Conservation (phyloP, 176 grass and related monocot species). For the Raddia distichophylla region DNA sequence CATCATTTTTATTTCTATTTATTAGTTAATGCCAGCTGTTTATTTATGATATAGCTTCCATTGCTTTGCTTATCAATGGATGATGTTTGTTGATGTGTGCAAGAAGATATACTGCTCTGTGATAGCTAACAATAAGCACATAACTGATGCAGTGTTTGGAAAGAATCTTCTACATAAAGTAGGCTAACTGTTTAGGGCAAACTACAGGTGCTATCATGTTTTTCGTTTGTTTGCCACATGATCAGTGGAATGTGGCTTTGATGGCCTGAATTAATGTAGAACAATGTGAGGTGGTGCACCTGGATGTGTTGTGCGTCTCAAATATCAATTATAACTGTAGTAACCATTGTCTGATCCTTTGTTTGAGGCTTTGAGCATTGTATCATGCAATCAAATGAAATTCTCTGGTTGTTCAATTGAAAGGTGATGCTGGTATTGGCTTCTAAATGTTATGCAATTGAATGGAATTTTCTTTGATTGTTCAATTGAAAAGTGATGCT, state of each 20-base stretch:
- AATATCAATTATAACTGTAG: background rate
- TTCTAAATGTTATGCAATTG: constrained; percentile 2
- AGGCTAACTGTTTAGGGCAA: background rate
- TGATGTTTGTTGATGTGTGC: background rate
- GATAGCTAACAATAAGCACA: background rate
- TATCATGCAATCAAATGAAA: constrained; percentile 16
- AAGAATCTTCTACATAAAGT: constrained; percentile 14
- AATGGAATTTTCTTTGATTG: constrained; percentile 5
- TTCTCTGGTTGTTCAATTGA: background rate
- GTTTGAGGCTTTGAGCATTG: background rate
- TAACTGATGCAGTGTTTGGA: background rate
- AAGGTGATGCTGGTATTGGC: constrained; percentile 11
- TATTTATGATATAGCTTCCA: background rate
- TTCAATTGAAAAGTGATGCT: constrained; percentile 7
- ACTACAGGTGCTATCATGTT: constrained; percentile 14
- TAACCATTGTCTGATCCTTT: constrained; percentile 19
- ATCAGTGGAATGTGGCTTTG: constrained; percentile 20
- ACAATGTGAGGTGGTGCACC: background rate
- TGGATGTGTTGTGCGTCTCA: background rate
- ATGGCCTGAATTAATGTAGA: constrained; percentile 1
- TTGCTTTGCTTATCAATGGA: background rate
- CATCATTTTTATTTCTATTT: constrained; percentile 1
- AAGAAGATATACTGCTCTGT: background rate
- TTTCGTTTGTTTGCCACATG: background rate
- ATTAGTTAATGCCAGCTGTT: background rate